Evolutionary conservation across 345 rosid genomes (phyloP), one percentile per base, ranked within the genome.

Genomic region (Mangifera indica): DNA sequence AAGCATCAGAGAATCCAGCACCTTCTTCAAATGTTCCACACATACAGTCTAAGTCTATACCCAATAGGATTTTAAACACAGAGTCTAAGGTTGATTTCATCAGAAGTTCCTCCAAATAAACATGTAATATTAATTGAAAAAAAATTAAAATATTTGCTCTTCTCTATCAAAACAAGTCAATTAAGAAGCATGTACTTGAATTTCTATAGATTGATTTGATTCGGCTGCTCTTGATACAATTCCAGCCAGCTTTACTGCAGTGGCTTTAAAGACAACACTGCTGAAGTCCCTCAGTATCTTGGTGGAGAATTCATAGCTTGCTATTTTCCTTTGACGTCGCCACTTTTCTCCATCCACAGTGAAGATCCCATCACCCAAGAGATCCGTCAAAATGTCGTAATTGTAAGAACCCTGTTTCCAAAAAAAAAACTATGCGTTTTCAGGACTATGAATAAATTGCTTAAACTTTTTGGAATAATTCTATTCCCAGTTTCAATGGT

Each of bases 281-380:
- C 86, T 83, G 5, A 59, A 80, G 12, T 74, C 83, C 66, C 81
- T 83, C 61, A 77, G 67, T 1, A 58, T 66, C 71, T 44, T 69
- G 15, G 78, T 72, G 15, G 83, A 80, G 63, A 83, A 83, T 60
- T 77, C 83, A 54, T 74, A 63, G 76, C 81, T 83, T 2, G 86
- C 62, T 20, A 75, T 7, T 68, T 80, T 83, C 55, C 83, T 76
- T 32, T 83, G 83, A 26, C 75, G 78, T 10, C 76, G 77, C 86
- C 86, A 83, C 44, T 80, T 79, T 13, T 83, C 86, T 11, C 81
- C 86, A 58, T 83, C 81, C 37, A 83, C 83, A 2, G 76, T 55
- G 73, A 83, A 80, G 56, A 83, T 83, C 5, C 83, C 86, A 66
- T 83, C 78, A 57, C 86, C 84, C 7, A 83, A 69, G 7, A 83